phyloP scores from a whole-genome alignment of 352 stramenopile genomes.

The Phytophthora agathidicida region DNA sequence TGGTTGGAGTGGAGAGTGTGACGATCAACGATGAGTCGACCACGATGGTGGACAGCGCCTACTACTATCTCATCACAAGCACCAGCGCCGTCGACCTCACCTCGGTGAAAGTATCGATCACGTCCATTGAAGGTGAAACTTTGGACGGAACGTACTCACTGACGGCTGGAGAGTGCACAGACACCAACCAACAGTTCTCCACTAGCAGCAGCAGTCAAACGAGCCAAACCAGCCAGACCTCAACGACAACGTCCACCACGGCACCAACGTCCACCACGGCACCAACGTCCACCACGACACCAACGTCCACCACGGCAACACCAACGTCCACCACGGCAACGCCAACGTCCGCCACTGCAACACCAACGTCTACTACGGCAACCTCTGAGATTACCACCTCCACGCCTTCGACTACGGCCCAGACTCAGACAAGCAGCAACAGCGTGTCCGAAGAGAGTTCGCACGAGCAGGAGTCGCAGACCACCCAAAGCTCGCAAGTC shows the following conservation, averaged over 20 bases:
- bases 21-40: slow-evolving; percentile 60
- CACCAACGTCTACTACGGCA: slow-evolving; percentile 9
- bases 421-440: slow-evolving; percentile 16
- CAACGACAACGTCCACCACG: slow-evolving; percentile 14
- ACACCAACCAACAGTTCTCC: slow-evolving; percentile 51
- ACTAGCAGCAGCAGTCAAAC: slow-evolving; percentile 25
- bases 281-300: slow-evolving; percentile 7
- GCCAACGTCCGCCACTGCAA: slow-evolving; percentile 8
- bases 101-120: slow-evolving; percentile 47
- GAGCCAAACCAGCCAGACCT: slow-evolving; percentile 24
- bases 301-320: slow-evolving; percentile 6
- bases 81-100: slow-evolving; percentile 39
- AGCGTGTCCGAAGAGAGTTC: slow-evolving; percentile 9
- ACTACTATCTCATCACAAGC: slow-evolving; percentile 59
- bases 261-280: slow-evolving; percentile 13
- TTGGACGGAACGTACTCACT: slow-evolving; percentile 61
- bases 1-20: slow-evolving; percentile 49
- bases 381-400: slow-evolving; percentile 1
- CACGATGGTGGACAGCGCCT: slow-evolving; percentile 64
- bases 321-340: slow-evolving; percentile 2
- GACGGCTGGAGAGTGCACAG: slow-evolving; percentile 43
- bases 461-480: slow-evolving; percentile 7
- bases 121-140: slow-evolving; percentile 50
- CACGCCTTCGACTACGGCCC: slow-evolving; percentile 8
- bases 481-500: too few relatives aligned